These are phyloP conservation scores for Colletotrichum abscissum DNA, from an alignment of 2,329 filamentous ascomycete genomes.

Conservation along the genomic window DNA sequence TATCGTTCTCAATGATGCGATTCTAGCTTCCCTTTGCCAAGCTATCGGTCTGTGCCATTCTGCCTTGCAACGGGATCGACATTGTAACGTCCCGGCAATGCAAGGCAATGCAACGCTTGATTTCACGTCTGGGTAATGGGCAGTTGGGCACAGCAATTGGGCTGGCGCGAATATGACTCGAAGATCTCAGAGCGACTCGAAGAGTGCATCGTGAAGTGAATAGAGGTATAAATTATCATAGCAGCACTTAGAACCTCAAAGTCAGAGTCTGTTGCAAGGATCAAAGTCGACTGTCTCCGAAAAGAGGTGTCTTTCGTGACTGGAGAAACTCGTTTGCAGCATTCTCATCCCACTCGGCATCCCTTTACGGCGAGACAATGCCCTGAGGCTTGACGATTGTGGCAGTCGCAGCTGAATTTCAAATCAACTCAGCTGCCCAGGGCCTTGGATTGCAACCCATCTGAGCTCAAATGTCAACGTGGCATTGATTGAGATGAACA, in stretches of 20 bases:
- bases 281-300: no score
- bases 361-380: neutral
- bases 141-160: neutral
- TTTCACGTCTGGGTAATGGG: neutral
- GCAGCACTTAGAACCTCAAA: no score
- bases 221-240: neutral
- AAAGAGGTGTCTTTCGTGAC: neutral
- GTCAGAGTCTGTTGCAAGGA: no score
- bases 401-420: neutral
- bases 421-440: neutral
- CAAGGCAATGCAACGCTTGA: neutral
- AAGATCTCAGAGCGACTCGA: neutral
- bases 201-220: no score
- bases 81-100: neutral
- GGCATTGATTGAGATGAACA: neutral
- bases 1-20: neutral
- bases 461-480: neutral
- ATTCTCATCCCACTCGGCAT: neutral
- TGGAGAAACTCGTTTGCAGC: neutral
- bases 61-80: neutral
- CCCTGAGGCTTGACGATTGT: neutral
- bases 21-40: neutral
- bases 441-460: neutral
- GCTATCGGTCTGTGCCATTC: neutral
- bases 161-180: neutral